phyloP scores from a whole-genome alignment of 495 filamentous ascomycete genomes.

The Astrothelium macrocarpum region DNA sequence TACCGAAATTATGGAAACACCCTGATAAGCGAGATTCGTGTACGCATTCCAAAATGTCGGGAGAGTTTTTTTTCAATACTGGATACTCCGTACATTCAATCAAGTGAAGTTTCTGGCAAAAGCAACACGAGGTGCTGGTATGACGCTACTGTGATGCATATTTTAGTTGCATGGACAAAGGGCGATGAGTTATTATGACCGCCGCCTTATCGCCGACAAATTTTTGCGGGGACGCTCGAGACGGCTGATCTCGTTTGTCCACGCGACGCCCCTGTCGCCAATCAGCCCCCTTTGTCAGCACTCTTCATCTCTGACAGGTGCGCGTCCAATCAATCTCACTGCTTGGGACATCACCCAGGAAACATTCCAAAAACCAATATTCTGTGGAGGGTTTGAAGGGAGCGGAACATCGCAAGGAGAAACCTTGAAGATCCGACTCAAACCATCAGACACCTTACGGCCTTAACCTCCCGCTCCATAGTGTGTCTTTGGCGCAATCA shows the following conservation, averaged over 20 bases:
- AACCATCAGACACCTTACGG: neutral
- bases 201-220: neutral
- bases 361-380: neutral
- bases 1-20: neutral
- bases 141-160: no score
- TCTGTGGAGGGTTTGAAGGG: neutral
- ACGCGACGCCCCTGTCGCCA: neutral
- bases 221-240: neutral
- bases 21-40: neutral
- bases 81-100: no score
- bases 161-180: neutral
- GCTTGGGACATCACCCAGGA: neutral
- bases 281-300: conserved; percentile 1
- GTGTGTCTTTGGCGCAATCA: neutral
- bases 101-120: no score
- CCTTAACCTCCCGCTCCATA: neutral
- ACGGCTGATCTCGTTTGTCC: neutral
- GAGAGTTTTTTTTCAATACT: neutral
- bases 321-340: neutral
- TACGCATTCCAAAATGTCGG: no score
- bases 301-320: neutral
- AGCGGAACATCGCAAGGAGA: neutral
- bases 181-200: neutral
- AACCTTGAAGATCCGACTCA: neutral
- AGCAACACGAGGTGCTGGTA: neutral